Base-by-base conservation (phyloP, 345 rosid genomes). In the Raphanus sativus region DNA sequence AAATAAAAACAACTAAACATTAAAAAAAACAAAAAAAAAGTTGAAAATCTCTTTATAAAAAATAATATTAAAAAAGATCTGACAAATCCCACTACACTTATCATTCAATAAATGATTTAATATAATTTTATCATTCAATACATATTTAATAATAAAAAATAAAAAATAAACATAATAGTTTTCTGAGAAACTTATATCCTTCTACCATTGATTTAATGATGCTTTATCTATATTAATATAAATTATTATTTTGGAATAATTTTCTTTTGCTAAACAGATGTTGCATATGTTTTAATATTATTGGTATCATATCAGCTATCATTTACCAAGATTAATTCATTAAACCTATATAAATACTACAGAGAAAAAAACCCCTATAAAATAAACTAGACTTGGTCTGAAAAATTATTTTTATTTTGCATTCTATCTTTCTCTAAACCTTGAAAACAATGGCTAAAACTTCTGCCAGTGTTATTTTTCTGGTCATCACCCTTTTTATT, bases 281-380 rank as follows among this genome's bases (percentile, higher is more conserved):
- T 42, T 24, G 6, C 48, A 9, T 11, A 40, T 40, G 17, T 66
- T 42, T 38, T 12, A 16, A 1, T 42, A 40, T 40, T 25, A 66
- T 66, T 40, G 12, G 11, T 67, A 67, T 24, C 13, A 21, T 65
- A 65, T 17, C 30, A 38, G 10, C 26, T 38, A 21, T 1, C 17
- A 40, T 36, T 13, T 6, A 55, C 60, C 60, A 55, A 3, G 11
- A 17, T 17, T 21, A 38, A 12, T 11, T 21, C 33, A 24, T 65
- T 65, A 11, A 56, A 66, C 13, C 70, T 9, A 30, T 66, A 66
- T 66, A 42, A 24, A 65, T 25, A 66, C 21, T 24, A 66, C 11
- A 40, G 29, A 66, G 6, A 42, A 66, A 13, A 67, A 13, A 67
- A n/a, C 29, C 12, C 6, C 13, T 26, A 28, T 3, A 25, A 10